Base-by-base conservation (phyloP, 495 filamentous ascomycete genomes). In the Penicillium roqueforti region DNA sequence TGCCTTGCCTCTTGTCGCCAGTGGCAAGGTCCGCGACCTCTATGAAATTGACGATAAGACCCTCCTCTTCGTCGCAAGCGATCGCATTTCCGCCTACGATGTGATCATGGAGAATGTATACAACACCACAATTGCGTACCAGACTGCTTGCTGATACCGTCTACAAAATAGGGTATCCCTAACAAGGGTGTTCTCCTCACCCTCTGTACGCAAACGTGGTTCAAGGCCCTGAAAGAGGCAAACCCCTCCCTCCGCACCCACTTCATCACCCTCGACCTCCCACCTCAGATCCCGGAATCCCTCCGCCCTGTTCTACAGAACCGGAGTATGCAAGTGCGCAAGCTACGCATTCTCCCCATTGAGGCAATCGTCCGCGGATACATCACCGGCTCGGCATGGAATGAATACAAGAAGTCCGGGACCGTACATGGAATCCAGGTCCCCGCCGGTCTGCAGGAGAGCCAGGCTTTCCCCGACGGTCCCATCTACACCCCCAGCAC, bases 11-110 rank as follows among this genome's bases (percentile, higher is more conserved):
- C 74, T 82, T 14, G 58, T 88, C 34, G 80, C 82, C 34, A 74
- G 77, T 26, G 86, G 90, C 53, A 95, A 95, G 74, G 90, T 95
- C 37, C 82, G 91, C 56, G 87, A 92, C 61, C 71, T 97, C 19
- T 97, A 89, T 64, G 78, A 83, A 51, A 70, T 95, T 49, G 84
- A 91, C 67, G 75, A 84, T 20, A 73, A 83, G 49, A 88, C 86
- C 2, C 80, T 97, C 6, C 85, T 96, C 37, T 95, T 98, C 70
- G 84, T 95, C 37, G 85, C 93, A 16, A 87, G 86, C 19, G 92
- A 98, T 69, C 87, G 92, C 56, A 95, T 97, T 73, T 95, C 89
- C 49, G 92, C 92, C 47, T 96, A 88, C 76, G 92, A 97, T 80
- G 88, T 96, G 59, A 82, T 96, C 58, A 85, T 96, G 83, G 76